Evolutionary conservation across 2,329 filamentous ascomycete species (phyloP).

Genomic region (Tolypocladium tropicale): DNA sequence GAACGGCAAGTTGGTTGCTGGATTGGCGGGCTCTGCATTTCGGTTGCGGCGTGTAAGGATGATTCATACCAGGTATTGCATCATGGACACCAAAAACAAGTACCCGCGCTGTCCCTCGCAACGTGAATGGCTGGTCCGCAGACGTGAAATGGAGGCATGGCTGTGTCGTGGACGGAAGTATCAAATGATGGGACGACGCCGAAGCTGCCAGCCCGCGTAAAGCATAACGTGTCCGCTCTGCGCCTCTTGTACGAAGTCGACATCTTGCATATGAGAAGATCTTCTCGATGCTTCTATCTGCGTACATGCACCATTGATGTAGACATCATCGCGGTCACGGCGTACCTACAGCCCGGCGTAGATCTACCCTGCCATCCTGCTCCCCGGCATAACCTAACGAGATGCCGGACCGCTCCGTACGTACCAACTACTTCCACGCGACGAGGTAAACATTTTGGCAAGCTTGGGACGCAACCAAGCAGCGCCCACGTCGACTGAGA

Average conservation of each 20-base stretch:
- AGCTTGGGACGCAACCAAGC: not conserved
- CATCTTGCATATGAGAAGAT: too few relatives aligned
- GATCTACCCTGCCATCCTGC: too few relatives aligned
- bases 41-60: conserved; percentile 43
- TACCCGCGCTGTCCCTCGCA: not conserved
- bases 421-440: not conserved
- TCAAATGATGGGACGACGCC: too few relatives aligned
- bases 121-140: not conserved
- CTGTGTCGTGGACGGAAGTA: not conserved
- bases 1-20: conserved; percentile 23
- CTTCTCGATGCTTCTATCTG: too few relatives aligned
- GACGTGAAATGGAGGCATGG: not conserved
- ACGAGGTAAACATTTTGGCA: not conserved
- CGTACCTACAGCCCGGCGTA: too few relatives aligned
- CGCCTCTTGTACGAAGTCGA: too few relatives aligned
- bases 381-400: too few relatives aligned
- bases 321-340: too few relatives aligned
- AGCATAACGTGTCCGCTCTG: too few relatives aligned
- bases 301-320: too few relatives aligned
- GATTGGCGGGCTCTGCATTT: conserved; percentile 42
- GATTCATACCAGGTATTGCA: conserved; percentile 42
- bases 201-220: too few relatives aligned
- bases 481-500: not conserved
- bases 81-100: conserved; percentile 27
- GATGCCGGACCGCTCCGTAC: too few relatives aligned